Conservation (phyloP, 345 rosid genomes). For the Xanthoceras sorbifolium region DNA sequence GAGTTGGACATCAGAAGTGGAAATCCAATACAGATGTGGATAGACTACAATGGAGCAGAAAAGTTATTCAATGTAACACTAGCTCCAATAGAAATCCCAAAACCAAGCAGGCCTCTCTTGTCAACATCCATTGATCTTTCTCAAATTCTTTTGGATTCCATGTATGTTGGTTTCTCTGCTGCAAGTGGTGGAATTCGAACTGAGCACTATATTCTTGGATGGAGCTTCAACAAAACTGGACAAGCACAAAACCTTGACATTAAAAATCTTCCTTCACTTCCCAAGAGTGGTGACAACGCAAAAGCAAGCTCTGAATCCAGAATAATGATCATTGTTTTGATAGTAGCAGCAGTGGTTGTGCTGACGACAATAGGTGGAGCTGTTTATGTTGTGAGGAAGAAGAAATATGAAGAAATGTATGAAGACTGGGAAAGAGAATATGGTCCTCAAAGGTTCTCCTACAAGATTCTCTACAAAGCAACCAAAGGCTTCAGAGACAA, state of each 20-base stretch:
- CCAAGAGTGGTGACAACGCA: constrained; percentile 8
- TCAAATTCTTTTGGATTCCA: constrained; percentile 25
- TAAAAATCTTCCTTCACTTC: constrained; percentile 53
- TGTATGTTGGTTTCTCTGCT: constrained; percentile 54
- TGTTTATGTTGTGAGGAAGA: constrained; percentile 30
- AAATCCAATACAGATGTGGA: too few relatives aligned
- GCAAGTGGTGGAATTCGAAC: constrained; percentile 42
- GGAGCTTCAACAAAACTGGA: constrained; percentile 58
- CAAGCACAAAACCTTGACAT: constrained; percentile 39
- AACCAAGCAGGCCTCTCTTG: constrained; percentile 40
- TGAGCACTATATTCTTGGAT: constrained; percentile 50
- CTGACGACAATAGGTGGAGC: constrained; percentile 23
- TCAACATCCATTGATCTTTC: constrained; percentile 47
- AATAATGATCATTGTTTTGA: constrained; percentile 16
- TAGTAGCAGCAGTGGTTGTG: constrained; percentile 19
- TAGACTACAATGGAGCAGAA: constrained; percentile 44
- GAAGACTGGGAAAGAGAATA: constrained; percentile 73
- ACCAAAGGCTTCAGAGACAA: constrained; percentile 60
- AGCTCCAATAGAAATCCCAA: constrained; percentile 31
- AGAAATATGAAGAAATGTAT: constrained; percentile 52
- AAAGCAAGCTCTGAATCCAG: constrained; percentile 7
- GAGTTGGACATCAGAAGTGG: too few relatives aligned
- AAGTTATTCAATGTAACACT: constrained; percentile 45
- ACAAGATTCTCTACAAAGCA: constrained; percentile 55
- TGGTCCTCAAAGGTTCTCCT: constrained; percentile 58